phyloP scores from a whole-genome alignment of 192 early-diverging fungal species.

The Coemansia sp. region DNA sequence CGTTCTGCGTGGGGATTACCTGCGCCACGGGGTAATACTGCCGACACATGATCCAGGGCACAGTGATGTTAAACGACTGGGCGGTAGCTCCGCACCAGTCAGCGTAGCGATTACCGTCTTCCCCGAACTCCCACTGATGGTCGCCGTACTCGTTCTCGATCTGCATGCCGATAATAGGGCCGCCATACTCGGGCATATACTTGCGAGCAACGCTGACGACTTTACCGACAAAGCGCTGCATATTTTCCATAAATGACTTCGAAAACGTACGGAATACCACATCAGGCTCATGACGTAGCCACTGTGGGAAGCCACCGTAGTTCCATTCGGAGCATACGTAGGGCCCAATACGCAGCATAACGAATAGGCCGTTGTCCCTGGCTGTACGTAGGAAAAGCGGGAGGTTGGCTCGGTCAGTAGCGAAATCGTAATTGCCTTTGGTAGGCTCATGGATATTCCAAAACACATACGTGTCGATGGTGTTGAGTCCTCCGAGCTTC shows the following conservation, averaged over 20 bases:
- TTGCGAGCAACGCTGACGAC: conserved; percentile 39
- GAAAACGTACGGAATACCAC: conserved; percentile 59
- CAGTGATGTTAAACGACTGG: conserved; percentile 35
- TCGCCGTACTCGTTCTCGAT: conserved; percentile 68
- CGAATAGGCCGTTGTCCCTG: conserved; percentile 53
- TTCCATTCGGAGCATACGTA: conserved; percentile 66
- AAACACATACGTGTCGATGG: conserved; percentile 68
- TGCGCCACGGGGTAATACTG: conserved; percentile 42
- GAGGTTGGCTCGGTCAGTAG: conserved; percentile 58
- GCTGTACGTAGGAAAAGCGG: conserved; percentile 58
- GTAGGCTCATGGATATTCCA: conserved; percentile 66
- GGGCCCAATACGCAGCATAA: conserved; percentile 64
- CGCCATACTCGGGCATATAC: conserved; percentile 59
- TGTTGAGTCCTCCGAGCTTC: conserved; percentile 59
- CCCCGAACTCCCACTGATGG: conserved; percentile 36
- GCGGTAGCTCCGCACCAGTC: conserved; percentile 47
- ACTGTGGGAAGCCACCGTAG: conserved; percentile 64
- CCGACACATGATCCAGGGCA: conserved; percentile 68
- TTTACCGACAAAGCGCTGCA: conserved; percentile 54
- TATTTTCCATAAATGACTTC: conserved; percentile 47
- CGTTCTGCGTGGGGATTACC: conserved; percentile 58
- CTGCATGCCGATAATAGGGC: conserved; percentile 63
- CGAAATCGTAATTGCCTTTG: conserved; percentile 61
- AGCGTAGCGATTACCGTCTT: conserved; percentile 41
- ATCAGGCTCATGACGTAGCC: conserved; percentile 57